Evolutionary conservation across 2,329 filamentous ascomycete species (phyloP), one percentile per base, ranked within the genome.

Genomic region (Chaetoscypha palmicola): DNA sequence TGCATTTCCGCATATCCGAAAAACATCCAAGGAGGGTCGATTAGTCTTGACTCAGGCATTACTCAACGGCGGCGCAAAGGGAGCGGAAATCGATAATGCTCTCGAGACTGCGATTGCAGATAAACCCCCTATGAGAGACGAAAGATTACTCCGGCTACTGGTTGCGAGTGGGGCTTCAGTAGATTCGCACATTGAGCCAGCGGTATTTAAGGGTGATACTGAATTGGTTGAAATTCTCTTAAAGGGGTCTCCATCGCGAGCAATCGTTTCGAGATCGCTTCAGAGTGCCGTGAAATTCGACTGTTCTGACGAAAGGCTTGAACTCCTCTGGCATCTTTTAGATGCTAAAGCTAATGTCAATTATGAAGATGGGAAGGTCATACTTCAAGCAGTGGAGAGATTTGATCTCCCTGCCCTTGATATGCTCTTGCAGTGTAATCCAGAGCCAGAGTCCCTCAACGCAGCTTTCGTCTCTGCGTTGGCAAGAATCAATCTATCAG

Each of bases 301-400:
- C 19, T 42, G 46, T 12, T 26, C 30, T 2, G 22, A 40, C 22
- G 23, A 33, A 7, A 38, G 48, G 20, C 38, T 36, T 26, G 34
- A 31, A 21, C 41, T 53, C 23, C 26, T 30, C 4, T 49, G 47
- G 35, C 45, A 49, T 38, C 46, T 53, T 30, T 33, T 31, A 5
- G 48, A 53, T 11, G 37, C 37, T 24, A 47, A 45, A 4, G 48
- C 50, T 5, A 46, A 51, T 42, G 44, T 51, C n/a, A 47, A 49
- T 14, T 24, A 20, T 14, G 22, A 26, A 4, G 24, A 31, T 2
- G 50, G 50, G 21, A 33, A 45, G 26, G 31, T 43, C 5, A 46
- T 53, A 17, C 26, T 46, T 8, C 46, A 43, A 36, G 46, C 48
- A 9, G 50, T 47, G 14, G 41, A 46, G 30, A 16, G 41, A 10